A percentile compares a stretch with the other conserved stretches of the same genome.
These are phyloP conservation scores for Mortierella sp. DNA, from an alignment of 371 early-diverging fungal genomes.

Conservation along the genomic window DNA sequence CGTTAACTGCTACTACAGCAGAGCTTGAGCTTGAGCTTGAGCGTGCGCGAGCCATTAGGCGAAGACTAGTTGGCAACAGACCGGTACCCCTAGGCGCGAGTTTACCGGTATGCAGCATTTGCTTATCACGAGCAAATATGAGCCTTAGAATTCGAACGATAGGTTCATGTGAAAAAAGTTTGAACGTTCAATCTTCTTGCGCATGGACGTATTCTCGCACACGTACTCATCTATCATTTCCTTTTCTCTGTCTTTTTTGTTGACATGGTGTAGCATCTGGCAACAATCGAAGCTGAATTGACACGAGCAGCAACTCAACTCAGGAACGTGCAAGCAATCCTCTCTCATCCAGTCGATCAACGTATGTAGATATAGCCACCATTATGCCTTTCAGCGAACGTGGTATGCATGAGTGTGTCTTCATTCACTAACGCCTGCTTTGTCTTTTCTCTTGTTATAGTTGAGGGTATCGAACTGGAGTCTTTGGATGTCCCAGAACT, in stretches of 20 bases:
- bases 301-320: constrained; percentile 46
- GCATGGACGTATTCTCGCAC: neutral
- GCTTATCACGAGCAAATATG: constrained; percentile 26
- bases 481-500: constrained; percentile 42
- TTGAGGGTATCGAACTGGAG: constrained; percentile 37
- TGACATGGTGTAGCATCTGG: constrained; percentile 29
- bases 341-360: constrained; percentile 47
- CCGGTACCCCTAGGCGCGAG: constrained; percentile 37
- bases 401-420: neutral
- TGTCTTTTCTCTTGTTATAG: constrained; percentile 5
- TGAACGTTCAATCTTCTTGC: constrained; percentile 4
- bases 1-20: constrained; percentile 3
- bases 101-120: constrained; percentile 31
- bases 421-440: neutral
- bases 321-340: constrained; percentile 48
- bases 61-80: constrained; percentile 22
- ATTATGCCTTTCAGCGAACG: neutral
- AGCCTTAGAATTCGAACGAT: neutral
- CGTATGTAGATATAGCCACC: constrained; percentile 17
- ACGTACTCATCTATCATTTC: constrained; percentile 4
- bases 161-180: constrained; percentile 8
- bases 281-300: constrained; percentile 51
- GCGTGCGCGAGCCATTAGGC: constrained; percentile 20
- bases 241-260: no score
- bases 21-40: no score